Base-by-base conservation (phyloP, 768 basidiomycete species). In the Coprinopsis marcescibilis region DNA sequence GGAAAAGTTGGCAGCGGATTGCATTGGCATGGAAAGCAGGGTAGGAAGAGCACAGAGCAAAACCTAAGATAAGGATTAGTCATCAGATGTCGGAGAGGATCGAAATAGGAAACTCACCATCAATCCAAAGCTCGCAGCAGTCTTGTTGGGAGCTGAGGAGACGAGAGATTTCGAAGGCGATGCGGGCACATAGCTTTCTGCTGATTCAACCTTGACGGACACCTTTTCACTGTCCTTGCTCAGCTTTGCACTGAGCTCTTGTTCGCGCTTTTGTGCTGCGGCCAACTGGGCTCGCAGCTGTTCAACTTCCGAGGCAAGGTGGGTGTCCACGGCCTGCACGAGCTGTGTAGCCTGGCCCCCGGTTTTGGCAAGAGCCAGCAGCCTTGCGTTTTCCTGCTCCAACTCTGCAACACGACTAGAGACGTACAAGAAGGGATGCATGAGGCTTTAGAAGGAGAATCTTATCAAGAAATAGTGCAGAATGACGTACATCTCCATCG, bases 341-440 rank as follows among this genome's bases (percentile, higher is more conserved):
- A n/a, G n/a, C n/a, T n/a, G n/a, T n/a, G n/a, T n/a, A 59, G 26
- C 25, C 46, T 34, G 32, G 59, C 58, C 60, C 43, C 68, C 68
- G 34, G 61, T 67, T 59, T 78, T 75, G 49, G 82, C 70, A 52
- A 86, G 66, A 32, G 73, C 72, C 26, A 79, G 72, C 44, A 92
- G 80, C 32, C 82, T 73, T 35, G 78, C 83, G 56, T 89, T 91
- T 62, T 91, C 90, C 61, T 85, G 80, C 66, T 91, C 89, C 24
- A 92, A 71, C 60, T 88, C 84, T 51, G 80, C 78, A 57, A 92
- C 87, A 48, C 84, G 89, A 57, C 89, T 92, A 66, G 45, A 54
- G 55, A 56, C 52, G 49, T 52, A 60, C 57, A 52, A 15, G 49
- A 50, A 57, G 46, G 35, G 40, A 43, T 27, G 33, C 48, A 43